Conservation (phyloP, 306 rosid genomes). For the Urtica urens region DNA sequence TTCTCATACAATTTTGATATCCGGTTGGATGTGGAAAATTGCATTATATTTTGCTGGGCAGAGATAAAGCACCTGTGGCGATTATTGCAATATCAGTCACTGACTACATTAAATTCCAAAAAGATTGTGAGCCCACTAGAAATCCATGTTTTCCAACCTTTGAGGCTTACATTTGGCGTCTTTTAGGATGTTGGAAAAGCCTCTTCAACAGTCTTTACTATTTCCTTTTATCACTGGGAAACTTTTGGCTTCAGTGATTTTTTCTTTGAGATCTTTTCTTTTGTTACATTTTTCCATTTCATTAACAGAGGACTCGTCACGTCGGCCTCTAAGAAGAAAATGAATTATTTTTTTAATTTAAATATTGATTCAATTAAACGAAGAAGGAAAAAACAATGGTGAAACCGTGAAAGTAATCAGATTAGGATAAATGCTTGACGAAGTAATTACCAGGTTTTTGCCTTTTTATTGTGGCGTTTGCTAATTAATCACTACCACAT, state of each 20-base stretch:
- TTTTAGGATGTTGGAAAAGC: constrained; percentile 7
- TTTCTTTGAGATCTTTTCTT: neutral
- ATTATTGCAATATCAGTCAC: too few species aligned
- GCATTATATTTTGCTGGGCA: too few species aligned
- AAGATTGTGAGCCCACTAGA: neutral
- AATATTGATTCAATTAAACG: too few species aligned
- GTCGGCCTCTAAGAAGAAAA: neutral
- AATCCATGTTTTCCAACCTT: neutral
- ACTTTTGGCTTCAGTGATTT: neutral
- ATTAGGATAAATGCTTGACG: neutral
- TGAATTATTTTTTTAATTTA: neutral
- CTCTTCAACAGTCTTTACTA: neutral
- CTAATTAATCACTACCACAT: neutral
- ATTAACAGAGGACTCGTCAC: too few species aligned
- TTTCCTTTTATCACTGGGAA: neutral
- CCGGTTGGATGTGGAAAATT: too few species aligned
- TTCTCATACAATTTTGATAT: too few species aligned
- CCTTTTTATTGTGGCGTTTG: too few species aligned
- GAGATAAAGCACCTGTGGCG: too few species aligned
- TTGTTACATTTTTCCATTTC: neutral
- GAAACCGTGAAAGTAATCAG: neutral
- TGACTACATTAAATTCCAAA: too few species aligned
- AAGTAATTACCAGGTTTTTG: too few species aligned
- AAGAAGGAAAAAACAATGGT: too few species aligned
- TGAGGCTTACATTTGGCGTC: constrained; percentile 5